Evolutionary conservation across 2,329 filamentous ascomycete species (phyloP), one percentile per base, ranked within the genome.

Genomic region (Aspergillus intermedius): DNA sequence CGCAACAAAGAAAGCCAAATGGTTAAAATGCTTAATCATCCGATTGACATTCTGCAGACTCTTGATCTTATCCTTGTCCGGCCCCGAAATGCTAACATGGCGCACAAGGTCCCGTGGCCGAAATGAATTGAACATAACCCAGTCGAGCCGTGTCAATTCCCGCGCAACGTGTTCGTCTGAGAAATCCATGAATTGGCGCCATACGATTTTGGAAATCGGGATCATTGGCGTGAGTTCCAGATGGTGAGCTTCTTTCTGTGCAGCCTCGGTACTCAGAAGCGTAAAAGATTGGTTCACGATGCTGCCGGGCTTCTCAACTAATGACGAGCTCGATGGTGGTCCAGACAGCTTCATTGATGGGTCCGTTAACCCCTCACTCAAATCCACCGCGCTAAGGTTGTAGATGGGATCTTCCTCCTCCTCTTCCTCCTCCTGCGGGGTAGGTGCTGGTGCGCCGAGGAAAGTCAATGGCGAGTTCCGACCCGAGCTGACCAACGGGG

Each of bases 121-220:
- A 53, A 97, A 95, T 1, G 90, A 91, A 46, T 88, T 94, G 68
- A 96, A 97, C 86, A 97, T 93, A 67, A 94, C 84, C 91, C 91
- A 97, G 70, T 98, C 93, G 48, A 98, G 95, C 52, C 91, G 80
- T 3, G 93, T 97, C 61, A 98, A 79, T 68, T 98, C 93, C 51
- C 86, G 84, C 13, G 91, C 91, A 56, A 97, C 85, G 44, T 89
- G 82, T 52, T 95, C 88, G 46, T 94, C 86, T 1, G 87, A 78
- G 21, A 86, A 85, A 32, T 88, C 87, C 84, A 97, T 95, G 56
- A 97, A 87, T 45, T 86, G 82, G 56, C 91, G 88, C 77, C 93
- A 98, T 51, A 93, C 87, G 39, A 85, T 76, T 67, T 97, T 97
- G 57, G 84, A 87, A 52, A 95, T 78, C 1, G 83, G 79, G 46